phyloP scores from a whole-genome alignment of 345 rosid species.

The Gossypium australe region DNA sequence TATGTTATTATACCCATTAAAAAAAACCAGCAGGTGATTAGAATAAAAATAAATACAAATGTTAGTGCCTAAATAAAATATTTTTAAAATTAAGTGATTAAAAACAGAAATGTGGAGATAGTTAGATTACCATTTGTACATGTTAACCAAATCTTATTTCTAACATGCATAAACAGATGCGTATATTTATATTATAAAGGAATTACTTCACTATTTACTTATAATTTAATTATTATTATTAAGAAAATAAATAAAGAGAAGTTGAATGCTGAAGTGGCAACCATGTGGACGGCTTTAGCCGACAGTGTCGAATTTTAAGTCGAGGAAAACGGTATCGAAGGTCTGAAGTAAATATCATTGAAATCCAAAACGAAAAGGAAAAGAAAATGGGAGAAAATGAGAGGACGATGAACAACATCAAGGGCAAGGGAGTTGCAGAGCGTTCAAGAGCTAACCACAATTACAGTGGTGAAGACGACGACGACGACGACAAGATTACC shows the following conservation, averaged over 20 bases:
- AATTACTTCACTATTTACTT: no score
- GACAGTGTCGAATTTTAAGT: not conserved
- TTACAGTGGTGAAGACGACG: constrained; percentile 30
- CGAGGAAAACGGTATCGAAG: not conserved
- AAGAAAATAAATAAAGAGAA: not conserved
- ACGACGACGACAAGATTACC: constrained; percentile 23
- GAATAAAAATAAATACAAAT: no score
- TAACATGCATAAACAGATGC: no score
- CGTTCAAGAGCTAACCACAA: constrained; percentile 6
- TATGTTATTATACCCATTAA: no score
- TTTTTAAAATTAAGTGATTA: no score
- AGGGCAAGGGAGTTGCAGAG: constrained; percentile 23
- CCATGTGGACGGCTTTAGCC: not conserved
- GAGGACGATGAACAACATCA: constrained; percentile 19
- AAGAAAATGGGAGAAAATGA: constrained; percentile 19
- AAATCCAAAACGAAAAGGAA: not conserved
- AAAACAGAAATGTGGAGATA: no score
- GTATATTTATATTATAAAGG: no score
- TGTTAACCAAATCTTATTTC: no score
- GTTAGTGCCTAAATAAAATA: no score
- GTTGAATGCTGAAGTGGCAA: not conserved
- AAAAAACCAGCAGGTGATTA: no score
- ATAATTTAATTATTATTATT: no score
- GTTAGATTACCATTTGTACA: no score
- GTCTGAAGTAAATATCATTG: not conserved